Evolutionary conservation across 768 basidiomycete genomes (phyloP).

Genomic region (Cubamyces lactineus): DNA sequence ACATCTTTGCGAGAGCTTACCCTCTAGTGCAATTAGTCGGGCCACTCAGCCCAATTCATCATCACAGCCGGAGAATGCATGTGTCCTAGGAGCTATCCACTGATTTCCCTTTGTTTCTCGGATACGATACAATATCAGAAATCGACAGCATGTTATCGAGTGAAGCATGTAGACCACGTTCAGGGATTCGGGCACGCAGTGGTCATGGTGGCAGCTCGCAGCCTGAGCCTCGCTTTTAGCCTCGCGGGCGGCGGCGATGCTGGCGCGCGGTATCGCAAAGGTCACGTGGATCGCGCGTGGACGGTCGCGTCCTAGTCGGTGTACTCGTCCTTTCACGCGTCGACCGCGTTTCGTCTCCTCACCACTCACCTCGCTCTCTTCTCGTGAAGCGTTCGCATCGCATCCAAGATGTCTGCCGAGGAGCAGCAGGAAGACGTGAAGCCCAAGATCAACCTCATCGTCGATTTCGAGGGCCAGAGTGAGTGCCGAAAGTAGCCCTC

Average conservation of each 20-base stretch:
- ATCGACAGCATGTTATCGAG: too few species aligned
- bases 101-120: too few species aligned
- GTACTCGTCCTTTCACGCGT: conserved; percentile 1
- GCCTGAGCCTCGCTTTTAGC: too few species aligned
- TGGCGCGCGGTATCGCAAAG: background rate
- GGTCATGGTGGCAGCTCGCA: too few species aligned
- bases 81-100: too few species aligned
- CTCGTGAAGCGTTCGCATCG: background rate
- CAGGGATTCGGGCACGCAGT: too few species aligned
- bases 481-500: conserved; percentile 24
- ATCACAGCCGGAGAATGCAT: too few species aligned
- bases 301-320: conserved; percentile 1
- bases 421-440: conserved; percentile 55
- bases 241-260: background rate
- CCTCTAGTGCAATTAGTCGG: too few species aligned
- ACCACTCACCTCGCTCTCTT: background rate
- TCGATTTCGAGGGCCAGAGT: conserved; percentile 61
- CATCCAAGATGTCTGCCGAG: conserved; percentile 13
- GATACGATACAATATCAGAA: too few species aligned
- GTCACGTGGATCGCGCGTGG: background rate
- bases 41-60: too few species aligned
- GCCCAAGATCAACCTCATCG: conserved; percentile 67
- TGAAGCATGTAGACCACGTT: too few species aligned
- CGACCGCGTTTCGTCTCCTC: conserved; percentile 10
- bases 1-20: too few species aligned